Evolutionary conservation across 202 grass and related monocot genomes (phyloP), one percentile per base, ranked within the genome.

Genomic region (Bolboschoenoplectus hybrid): DNA sequence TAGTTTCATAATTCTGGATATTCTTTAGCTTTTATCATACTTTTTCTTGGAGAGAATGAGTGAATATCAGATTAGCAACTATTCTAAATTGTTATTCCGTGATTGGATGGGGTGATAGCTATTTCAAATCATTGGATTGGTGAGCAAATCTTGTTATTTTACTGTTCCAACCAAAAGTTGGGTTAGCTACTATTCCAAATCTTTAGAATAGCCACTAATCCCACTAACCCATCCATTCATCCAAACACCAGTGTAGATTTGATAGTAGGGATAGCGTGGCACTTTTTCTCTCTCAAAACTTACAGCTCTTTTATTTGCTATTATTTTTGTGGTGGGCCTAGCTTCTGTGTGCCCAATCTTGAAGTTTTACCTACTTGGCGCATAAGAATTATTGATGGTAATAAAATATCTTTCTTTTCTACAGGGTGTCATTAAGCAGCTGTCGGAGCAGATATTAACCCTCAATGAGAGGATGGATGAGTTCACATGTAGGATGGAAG

Each of bases 381-480:
- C 62, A 34, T 44, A 41, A 67, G 50, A 41, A 51, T 64, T 45
- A 7, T 73, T 84, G 63, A 85, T 60, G 10, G 49, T 50, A 19
- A n/a, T 58, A 77, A 61, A 67, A 9, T 75, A 85, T 20, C 55
- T 86, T 49, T 64, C 70, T 86, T 67, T 55, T 41, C 88, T 94
- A 38, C 57, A 99, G 97, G 97, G 92, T 80, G 83, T 70, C 57
- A 88, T 92, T 58, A 94, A 90, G 41, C 97, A 96, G 52, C 88
- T 99, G 51, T 96, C 93, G 14, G 93, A 96, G 86, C 93, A 99
- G 81, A 96, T 99, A 88, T 92, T 86, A 74, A 94, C 93, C 0
- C 86, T 99, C 66, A 99, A 94, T 84, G 93, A 96, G 91, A 93
- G 97, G 85, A 96, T 99, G 92, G 93, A 96, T 51, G 97, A 96